Conservation (phyloP, 2,329 filamentous ascomycete genomes). For the Neoascochyta sp. region DNA sequence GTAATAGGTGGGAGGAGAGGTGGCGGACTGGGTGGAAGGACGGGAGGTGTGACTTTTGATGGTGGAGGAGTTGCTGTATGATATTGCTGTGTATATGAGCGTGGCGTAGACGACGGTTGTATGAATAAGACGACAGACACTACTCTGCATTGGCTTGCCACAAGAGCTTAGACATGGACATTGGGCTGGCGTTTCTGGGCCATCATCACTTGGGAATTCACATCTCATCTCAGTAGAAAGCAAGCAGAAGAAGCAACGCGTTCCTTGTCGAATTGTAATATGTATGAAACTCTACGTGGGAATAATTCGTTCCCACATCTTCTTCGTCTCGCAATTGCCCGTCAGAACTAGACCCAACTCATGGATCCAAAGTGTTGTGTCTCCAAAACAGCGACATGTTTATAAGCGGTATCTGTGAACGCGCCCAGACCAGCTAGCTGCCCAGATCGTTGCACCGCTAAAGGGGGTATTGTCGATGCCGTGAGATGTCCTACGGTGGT, state of each 20-base stretch:
- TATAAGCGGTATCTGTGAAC: slow-evolving; percentile 10
- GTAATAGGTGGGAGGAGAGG: slow-evolving; percentile 82
- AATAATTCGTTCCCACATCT: background rate
- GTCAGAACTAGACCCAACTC: slow-evolving; percentile 2
- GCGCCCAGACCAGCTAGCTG: slow-evolving; percentile 28
- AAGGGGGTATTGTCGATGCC: slow-evolving; percentile 10
- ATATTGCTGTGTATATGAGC: too few species aligned
- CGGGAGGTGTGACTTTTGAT: slow-evolving; percentile 59
- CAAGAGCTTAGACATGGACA: slow-evolving; percentile 6
- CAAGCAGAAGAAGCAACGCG: background rate
- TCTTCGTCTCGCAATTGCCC: background rate
- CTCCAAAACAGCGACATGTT: slow-evolving; percentile 12
- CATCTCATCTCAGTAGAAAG: too few species aligned
- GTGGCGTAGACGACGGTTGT: too few species aligned
- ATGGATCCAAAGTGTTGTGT: slow-evolving; percentile 10
- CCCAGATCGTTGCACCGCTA: slow-evolving; percentile 18
- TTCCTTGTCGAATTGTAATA: background rate
- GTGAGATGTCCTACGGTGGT: slow-evolving; percentile 17
- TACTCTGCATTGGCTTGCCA: too few species aligned
- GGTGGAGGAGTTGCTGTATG: too few species aligned
- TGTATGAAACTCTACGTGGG: background rate
- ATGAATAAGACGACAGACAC: too few species aligned
- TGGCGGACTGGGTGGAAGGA: slow-evolving; percentile 88
- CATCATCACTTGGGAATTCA: too few species aligned
- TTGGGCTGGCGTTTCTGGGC: slow-evolving; percentile 9